A percentile compares a stretch with the other conserved stretches of the same genome.
Conservation (phyloP, 2,329 filamentous ascomycete species). For the Mycosphaerella arachidis region DNA sequence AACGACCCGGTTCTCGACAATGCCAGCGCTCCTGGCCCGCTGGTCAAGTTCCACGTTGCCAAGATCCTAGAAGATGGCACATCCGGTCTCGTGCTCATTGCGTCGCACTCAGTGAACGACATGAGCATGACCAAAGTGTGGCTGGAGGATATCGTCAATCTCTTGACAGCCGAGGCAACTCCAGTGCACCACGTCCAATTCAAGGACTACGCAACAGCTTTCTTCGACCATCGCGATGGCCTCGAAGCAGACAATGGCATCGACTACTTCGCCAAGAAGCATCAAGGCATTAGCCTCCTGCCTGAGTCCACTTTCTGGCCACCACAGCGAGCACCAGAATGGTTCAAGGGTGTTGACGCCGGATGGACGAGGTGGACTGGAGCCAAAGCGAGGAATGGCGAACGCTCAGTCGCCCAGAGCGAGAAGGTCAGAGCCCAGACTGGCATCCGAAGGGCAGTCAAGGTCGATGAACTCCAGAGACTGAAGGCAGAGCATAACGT, state of each 20-base stretch:
- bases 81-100: slow-evolving; percentile 29
- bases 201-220: slow-evolving; percentile 32
- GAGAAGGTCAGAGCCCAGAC: slow-evolving; percentile 29
- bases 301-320: slow-evolving; percentile 29
- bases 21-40: slow-evolving; percentile 27
- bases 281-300: slow-evolving; percentile 24
- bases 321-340: slow-evolving; percentile 29
- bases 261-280: slow-evolving; percentile 30
- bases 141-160: slow-evolving; percentile 29
- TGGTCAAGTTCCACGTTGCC: slow-evolving; percentile 30
- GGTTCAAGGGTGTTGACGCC: slow-evolving; percentile 32
- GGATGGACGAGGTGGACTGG: slow-evolving; percentile 29
- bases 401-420: slow-evolving; percentile 19
- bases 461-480: slow-evolving; percentile 25
- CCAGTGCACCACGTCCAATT: slow-evolving; percentile 28
- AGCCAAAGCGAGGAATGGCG: slow-evolving; percentile 23
- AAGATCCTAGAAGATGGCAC: slow-evolving; percentile 25
- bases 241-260: slow-evolving; percentile 28
- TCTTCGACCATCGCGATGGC: slow-evolving; percentile 28
- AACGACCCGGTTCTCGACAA: slow-evolving; percentile 29
- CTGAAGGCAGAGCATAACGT: slow-evolving; percentile 31
- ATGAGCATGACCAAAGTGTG: slow-evolving; percentile 34
- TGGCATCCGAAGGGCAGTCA: slow-evolving; percentile 27
- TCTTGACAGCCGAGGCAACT: slow-evolving; percentile 25
- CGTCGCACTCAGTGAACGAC: slow-evolving; percentile 31